These are phyloP conservation scores for Paramarasmius palmivorus DNA, from an alignment of 1,284 basidiomycete species.

Conservation along the genomic window DNA sequence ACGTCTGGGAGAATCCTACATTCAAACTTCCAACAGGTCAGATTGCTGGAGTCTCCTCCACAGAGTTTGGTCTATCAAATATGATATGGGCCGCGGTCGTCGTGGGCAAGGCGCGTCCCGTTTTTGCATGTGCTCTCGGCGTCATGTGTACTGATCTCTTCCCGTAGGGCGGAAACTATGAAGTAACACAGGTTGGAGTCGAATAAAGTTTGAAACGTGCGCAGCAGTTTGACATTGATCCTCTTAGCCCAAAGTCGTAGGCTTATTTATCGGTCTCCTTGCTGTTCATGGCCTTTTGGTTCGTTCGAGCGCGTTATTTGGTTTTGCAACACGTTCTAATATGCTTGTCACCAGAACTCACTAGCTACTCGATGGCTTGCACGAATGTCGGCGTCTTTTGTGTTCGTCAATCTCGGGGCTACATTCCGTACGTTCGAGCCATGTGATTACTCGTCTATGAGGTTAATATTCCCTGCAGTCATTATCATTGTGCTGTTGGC, in stretches of 20 bases:
- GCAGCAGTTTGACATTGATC: conserved; percentile 21
- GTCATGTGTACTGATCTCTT: neutral
- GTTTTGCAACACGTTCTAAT: neutral
- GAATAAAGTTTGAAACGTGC: conserved; percentile 2
- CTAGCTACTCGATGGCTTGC: conserved; percentile 82
- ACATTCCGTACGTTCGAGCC: conserved; percentile 48
- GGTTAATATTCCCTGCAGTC: conserved; percentile 36
- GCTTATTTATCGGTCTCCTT: conserved; percentile 72
- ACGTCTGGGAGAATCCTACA: conserved; percentile 6
- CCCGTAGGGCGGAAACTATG: conserved; percentile 47
- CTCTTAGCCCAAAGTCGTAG: conserved; percentile 67
- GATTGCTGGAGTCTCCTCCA: conserved; percentile 81
- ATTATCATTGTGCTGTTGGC: conserved; percentile 87
- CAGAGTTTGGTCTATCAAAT: conserved; percentile 85
- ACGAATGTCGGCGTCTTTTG: conserved; percentile 75
- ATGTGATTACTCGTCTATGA: conserved; percentile 7
- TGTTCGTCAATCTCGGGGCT: conserved; percentile 87
- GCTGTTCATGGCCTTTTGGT: conserved; percentile 74
- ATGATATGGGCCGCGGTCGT: conserved; percentile 87
- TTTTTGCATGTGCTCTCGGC: neutral
- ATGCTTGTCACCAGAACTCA: conserved; percentile 58
- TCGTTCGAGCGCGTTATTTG: conserved; percentile 20
- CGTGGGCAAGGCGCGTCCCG: conserved; percentile 46
- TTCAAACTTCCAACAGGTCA: conserved; percentile 45
- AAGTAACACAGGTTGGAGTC: conserved; percentile 37